These are phyloP conservation scores for Podila epigama DNA, from an alignment of 192 early-diverging fungal genomes.

Conservation along the genomic window DNA sequence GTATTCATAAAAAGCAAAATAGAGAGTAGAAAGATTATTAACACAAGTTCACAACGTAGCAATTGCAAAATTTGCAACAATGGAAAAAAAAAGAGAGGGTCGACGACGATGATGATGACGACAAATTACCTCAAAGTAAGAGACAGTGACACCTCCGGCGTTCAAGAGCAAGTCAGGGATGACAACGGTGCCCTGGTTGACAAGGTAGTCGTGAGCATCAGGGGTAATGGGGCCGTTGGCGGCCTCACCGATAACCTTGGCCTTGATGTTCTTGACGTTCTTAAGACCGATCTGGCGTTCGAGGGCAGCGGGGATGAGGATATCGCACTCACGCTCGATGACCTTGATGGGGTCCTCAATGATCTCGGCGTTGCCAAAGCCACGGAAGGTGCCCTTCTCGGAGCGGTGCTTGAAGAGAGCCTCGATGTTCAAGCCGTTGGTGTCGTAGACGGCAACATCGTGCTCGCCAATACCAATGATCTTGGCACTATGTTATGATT, in stretches of 20 bases:
- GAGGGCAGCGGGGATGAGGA: slow-evolving; percentile 82
- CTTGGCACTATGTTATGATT: slow-evolving; percentile 62
- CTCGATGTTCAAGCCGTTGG: slow-evolving; percentile 71
- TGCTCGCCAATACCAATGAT: slow-evolving; percentile 77
- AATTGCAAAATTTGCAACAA: background rate
- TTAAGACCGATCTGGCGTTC: slow-evolving; percentile 80
- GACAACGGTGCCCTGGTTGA: slow-evolving; percentile 64
- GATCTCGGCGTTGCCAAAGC: slow-evolving; percentile 67
- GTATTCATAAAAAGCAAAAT: slow-evolving; percentile 36
- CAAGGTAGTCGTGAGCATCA: slow-evolving; percentile 72
- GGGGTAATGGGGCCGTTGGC: slow-evolving; percentile 86
- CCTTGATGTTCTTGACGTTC: slow-evolving; percentile 77
- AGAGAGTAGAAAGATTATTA: background rate
- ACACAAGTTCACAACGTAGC: background rate
- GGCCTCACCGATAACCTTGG: slow-evolving; percentile 83
- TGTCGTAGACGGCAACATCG: slow-evolving; percentile 71
- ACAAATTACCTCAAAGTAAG: slow-evolving; percentile 60
- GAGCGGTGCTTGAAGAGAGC: slow-evolving; percentile 68
- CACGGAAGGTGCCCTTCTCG: slow-evolving; percentile 72
- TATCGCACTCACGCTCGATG: slow-evolving; percentile 82
- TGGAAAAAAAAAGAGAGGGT: background rate
- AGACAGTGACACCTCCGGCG: slow-evolving; percentile 86
- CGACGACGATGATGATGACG: background rate
- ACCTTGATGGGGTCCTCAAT: slow-evolving; percentile 61
- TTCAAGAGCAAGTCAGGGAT: slow-evolving; percentile 82